These are phyloP conservation scores for Juncus effusus DNA, from an alignment of 176 grass and related monocot genomes.

Conservation along the genomic window DNA sequence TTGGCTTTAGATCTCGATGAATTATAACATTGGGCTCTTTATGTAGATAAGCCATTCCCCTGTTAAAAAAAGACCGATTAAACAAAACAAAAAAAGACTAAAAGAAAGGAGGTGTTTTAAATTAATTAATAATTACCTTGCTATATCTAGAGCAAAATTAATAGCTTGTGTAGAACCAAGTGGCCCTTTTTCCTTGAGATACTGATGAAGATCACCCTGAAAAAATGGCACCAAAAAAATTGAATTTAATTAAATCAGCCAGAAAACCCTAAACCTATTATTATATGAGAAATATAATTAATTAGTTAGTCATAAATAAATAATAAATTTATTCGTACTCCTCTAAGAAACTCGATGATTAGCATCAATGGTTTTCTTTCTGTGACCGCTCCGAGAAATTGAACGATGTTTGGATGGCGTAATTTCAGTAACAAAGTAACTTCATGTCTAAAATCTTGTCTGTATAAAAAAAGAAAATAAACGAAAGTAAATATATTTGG, in stretches of 20 bases:
- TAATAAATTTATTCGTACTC: slow-evolving; percentile 41
- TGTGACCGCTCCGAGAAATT: slow-evolving; percentile 98
- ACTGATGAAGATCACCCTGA: slow-evolving; percentile 97
- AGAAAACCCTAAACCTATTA: neutral
- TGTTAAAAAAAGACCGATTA: slow-evolving; percentile 10
- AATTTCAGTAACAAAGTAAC: slow-evolving; percentile 92
- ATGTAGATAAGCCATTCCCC: slow-evolving; percentile 98
- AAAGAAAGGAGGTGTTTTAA: slow-evolving; percentile 1
- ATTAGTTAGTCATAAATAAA: slow-evolving; percentile 15
- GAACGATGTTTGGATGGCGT: slow-evolving; percentile 97
- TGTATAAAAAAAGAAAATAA: slow-evolving; percentile 41
- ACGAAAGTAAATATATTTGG: neutral
- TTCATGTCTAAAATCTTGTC: slow-evolving; percentile 98
- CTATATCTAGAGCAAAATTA: slow-evolving; percentile 88
- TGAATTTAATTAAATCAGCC: too few relatives aligned
- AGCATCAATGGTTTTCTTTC: slow-evolving; percentile 97
- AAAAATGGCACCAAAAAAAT: slow-evolving; percentile 20
- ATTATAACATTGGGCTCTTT: slow-evolving; percentile 99
- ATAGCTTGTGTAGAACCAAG: slow-evolving; percentile 54
- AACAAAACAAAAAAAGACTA: slow-evolving; percentile 15
- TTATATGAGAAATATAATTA: slow-evolving; percentile 1
- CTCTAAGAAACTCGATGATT: slow-evolving; percentile 89
- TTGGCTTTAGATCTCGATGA: slow-evolving; percentile 95
- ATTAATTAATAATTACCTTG: slow-evolving; percentile 51
- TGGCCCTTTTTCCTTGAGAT: slow-evolving; percentile 85